These are phyloP conservation scores for Passiflora organensis DNA, from an alignment of 345 rosid species.

Conservation along the genomic window DNA sequence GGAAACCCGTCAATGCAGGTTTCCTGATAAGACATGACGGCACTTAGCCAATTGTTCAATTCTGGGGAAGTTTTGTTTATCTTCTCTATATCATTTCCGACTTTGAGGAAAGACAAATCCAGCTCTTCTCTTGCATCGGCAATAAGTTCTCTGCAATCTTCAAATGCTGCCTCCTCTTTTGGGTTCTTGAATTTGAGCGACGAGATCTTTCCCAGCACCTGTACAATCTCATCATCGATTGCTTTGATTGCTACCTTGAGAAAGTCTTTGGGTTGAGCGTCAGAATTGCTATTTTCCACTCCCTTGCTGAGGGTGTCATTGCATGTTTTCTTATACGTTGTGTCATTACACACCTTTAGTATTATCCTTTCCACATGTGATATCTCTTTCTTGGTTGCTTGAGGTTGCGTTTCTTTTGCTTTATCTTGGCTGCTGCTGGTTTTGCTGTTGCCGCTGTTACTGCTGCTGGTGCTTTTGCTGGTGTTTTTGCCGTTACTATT, in stretches of 20 bases:
- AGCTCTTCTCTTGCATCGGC: constrained; percentile 57
- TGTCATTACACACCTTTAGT: constrained; percentile 40
- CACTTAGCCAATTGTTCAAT: constrained; percentile 66
- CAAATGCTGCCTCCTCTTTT: constrained; percentile 50
- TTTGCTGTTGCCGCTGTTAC: not conserved
- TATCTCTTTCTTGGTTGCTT: constrained; percentile 6
- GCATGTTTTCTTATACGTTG: constrained; percentile 39
- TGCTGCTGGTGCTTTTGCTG: constrained; percentile 2
- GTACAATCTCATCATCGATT: constrained; percentile 28
- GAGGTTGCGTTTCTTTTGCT: not conserved
- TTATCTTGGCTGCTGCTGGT: not conserved
- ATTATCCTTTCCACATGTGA: constrained; percentile 33
- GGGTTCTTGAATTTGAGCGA: constrained; percentile 31
- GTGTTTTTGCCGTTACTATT: not conserved
- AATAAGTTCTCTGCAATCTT: constrained; percentile 50
- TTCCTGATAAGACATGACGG: constrained; percentile 73
- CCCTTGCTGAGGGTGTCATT: constrained; percentile 42
- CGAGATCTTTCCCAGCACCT: constrained; percentile 31
- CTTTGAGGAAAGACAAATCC: constrained; percentile 16
- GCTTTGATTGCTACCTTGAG: constrained; percentile 50
- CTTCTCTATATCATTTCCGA: constrained; percentile 23
- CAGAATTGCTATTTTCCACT: not conserved
- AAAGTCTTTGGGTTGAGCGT: constrained; percentile 44
- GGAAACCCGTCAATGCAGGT: constrained; percentile 79
- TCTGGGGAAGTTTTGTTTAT: constrained; percentile 27